A percentile compares a stretch with the other conserved stretches of the same genome.
Evolutionary conservation across 1,284 basidiomycete species (phyloP).

Genomic region (Malassezia furfur): DNA sequence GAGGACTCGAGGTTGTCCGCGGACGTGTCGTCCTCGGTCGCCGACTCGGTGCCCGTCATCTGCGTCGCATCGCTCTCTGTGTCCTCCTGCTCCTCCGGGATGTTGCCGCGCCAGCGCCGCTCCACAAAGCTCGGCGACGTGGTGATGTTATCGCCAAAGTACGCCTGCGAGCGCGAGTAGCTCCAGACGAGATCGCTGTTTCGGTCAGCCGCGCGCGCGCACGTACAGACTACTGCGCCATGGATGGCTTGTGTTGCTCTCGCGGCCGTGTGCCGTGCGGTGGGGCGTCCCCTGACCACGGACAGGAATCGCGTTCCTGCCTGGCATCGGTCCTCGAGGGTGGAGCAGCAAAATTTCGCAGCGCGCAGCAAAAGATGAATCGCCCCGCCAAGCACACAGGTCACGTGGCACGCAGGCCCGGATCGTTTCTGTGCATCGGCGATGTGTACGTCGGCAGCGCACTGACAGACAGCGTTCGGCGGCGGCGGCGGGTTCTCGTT

Average conservation of each 20-base stretch:
- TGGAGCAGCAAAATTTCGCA: too few relatives aligned
- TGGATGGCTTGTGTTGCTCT: slow-evolving; percentile 20
- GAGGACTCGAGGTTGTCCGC: slow-evolving; percentile 2
- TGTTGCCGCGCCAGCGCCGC: slow-evolving; percentile 31
- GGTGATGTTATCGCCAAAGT: slow-evolving; percentile 46
- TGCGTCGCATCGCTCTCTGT: slow-evolving; percentile 16
- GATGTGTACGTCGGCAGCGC: slow-evolving; percentile 2
- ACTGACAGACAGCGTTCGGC: not conserved
- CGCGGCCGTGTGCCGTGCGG: not conserved
- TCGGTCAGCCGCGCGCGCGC: slow-evolving; percentile 12
- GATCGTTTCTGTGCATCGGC: not conserved
- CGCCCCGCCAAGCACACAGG: not conserved
- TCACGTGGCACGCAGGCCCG: slow-evolving; percentile 5
- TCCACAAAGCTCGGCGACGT: slow-evolving; percentile 45
- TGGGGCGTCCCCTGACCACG: not conserved
- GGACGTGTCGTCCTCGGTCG: slow-evolving; percentile 16
- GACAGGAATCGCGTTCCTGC: slow-evolving; percentile 15
- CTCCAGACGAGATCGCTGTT: slow-evolving; percentile 41
- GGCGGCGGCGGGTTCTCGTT: slow-evolving; percentile 7
- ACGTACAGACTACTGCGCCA: slow-evolving; percentile 28
- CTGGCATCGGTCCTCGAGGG: slow-evolving; percentile 4
- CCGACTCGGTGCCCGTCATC: slow-evolving; percentile 19
- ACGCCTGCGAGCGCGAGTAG: slow-evolving; percentile 46
- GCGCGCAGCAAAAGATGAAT: not conserved
- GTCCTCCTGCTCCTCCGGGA: slow-evolving; percentile 11